Conservation (phyloP, 768 basidiomycete species). For the Leccinum ochraceum region DNA sequence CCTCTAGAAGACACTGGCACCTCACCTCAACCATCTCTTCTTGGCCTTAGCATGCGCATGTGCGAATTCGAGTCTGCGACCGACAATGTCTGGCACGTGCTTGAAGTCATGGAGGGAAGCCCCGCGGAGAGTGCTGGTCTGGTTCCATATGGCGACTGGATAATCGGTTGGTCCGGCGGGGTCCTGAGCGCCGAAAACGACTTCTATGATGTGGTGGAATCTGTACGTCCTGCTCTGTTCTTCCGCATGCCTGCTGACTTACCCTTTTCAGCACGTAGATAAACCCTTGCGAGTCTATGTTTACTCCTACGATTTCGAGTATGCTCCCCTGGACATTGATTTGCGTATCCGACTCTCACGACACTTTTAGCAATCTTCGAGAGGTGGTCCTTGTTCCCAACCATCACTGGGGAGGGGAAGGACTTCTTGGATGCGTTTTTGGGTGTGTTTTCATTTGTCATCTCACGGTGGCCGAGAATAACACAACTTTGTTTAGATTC, state of each 20-base stretch:
- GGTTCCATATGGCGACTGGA: conserved; percentile 84
- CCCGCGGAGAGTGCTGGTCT: conserved; percentile 96
- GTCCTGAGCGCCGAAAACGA: conserved; percentile 89
- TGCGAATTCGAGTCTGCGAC: conserved; percentile 87
- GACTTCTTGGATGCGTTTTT: conserved; percentile 92
- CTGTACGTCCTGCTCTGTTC: conserved; percentile 48
- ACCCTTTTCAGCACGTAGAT: conserved; percentile 75
- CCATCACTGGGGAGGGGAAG: conserved; percentile 96
- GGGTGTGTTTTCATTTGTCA: conserved; percentile 56
- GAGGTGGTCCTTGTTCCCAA: conserved; percentile 96
- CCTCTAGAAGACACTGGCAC: conserved; percentile 42
- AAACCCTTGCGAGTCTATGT: conserved; percentile 94
- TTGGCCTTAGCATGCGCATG: conserved; percentile 91
- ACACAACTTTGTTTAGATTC: conserved; percentile 50
- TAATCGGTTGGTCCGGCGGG: conserved; percentile 93
- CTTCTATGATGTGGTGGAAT: conserved; percentile 95
- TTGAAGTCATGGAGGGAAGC: conserved; percentile 94
- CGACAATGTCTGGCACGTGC: conserved; percentile 97
- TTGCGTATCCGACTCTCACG: conserved; percentile 11
- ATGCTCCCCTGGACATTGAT: conserved; percentile 32
- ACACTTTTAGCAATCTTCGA: conserved; percentile 67
- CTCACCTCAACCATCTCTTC: conserved; percentile 75
- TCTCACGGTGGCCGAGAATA: conserved; percentile 1
- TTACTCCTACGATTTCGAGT: conserved; percentile 98
- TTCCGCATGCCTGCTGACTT: conserved; percentile 5